Evolutionary conservation across 2,329 filamentous ascomycete species (phyloP), one percentile per base, ranked within the genome.

Genomic region (Microcera coccophila): DNA sequence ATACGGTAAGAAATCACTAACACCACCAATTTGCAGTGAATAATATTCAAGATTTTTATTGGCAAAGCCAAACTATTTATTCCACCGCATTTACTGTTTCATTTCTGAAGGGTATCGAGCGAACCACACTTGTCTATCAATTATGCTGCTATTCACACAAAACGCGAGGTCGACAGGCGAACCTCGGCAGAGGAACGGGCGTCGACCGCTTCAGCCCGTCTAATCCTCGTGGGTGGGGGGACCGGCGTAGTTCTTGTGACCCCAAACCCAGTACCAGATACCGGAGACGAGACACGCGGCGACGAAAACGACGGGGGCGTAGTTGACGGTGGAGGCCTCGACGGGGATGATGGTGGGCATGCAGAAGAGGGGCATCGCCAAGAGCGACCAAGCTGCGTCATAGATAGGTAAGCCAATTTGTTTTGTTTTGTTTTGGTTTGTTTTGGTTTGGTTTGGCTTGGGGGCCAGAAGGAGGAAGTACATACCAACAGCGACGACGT

Each of bases 351-450:
- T 65, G 0, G 79, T 75, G 1, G 83, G 84, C 81, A 86, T 85
- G 65, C 81, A 88, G 72, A 88, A 88, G 14, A 88, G 75, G 1
- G 84, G 83, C 39, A 87, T 78, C 26, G 82, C 83, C 41, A 89
- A 74, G 12, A 74, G 53, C 41, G 80, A 83, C 84, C 84, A 88
- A 39, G 68, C 78, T 82, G 52, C 40, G 12, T n/a, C n/a, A n/a
- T n/a, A n/a, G n/a, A n/a, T n/a, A n/a, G n/a, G n/a, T n/a, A 36
- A 32, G 39, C 53, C 36, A 59, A 54, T 20, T n/a, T n/a, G n/a
- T n/a, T n/a, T n/a, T n/a, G n/a, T n/a, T n/a, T n/a, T n/a, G n/a
- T n/a, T n/a, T n/a, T n/a, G n/a, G n/a, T n/a, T n/a, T n/a, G n/a
- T n/a, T n/a, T n/a, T n/a, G n/a, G n/a, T n/a, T n/a, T n/a, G n/a